A percentile compares a stretch with the other conserved stretches of the same genome.
Evolutionary conservation across 2,329 filamentous ascomycete genomes (phyloP).

Genomic region (Helotiales sp.): DNA sequence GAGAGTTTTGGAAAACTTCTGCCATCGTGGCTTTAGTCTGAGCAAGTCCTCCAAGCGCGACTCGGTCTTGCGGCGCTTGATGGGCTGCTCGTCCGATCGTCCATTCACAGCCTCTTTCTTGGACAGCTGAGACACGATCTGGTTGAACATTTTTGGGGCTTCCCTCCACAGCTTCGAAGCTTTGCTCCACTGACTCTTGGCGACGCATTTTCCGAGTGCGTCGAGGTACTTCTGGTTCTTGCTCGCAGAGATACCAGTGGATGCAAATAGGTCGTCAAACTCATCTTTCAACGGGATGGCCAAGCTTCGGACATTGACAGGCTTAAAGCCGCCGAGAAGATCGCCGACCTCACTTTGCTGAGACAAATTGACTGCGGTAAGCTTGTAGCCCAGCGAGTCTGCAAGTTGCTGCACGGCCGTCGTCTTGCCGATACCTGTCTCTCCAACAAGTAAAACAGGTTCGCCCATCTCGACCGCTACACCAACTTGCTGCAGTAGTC

Average conservation of each 20-base stretch:
- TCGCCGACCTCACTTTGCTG: conserved; percentile 99
- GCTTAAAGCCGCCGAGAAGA: conserved; percentile 93
- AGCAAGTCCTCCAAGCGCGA: conserved; percentile 65
- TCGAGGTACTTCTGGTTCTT: conserved; percentile 88
- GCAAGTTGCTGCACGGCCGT: conserved; percentile 93
- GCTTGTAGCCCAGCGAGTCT: conserved; percentile 76
- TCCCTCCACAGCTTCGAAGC: conserved; percentile 85
- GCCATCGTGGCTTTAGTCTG: conserved; percentile 69
- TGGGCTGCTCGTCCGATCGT: conserved; percentile 55
- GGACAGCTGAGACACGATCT: conserved; percentile 59
- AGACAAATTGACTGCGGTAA: conserved; percentile 92
- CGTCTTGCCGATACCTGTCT: conserved; percentile 98
- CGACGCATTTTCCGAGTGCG: conserved; percentile 75
- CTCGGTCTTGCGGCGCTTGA: conserved; percentile 67
- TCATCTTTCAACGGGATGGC: conserved; percentile 90
- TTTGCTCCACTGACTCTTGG: conserved; percentile 83
- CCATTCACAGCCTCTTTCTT: conserved; percentile 40
- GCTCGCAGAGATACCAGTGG: conserved; percentile 79
- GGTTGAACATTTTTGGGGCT: conserved; percentile 82
- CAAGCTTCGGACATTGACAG: conserved; percentile 84
- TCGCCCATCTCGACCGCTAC: conserved; percentile 82
- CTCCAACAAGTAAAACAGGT: conserved; percentile 90
- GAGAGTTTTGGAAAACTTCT: conserved; percentile 72
- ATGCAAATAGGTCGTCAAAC: conserved; percentile 85
- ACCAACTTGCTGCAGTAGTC: conserved; percentile 84